Evolutionary conservation across 2,329 filamentous ascomycete genomes (phyloP), one percentile per base, ranked within the genome.

Genomic region (Fusarium succisae): DNA sequence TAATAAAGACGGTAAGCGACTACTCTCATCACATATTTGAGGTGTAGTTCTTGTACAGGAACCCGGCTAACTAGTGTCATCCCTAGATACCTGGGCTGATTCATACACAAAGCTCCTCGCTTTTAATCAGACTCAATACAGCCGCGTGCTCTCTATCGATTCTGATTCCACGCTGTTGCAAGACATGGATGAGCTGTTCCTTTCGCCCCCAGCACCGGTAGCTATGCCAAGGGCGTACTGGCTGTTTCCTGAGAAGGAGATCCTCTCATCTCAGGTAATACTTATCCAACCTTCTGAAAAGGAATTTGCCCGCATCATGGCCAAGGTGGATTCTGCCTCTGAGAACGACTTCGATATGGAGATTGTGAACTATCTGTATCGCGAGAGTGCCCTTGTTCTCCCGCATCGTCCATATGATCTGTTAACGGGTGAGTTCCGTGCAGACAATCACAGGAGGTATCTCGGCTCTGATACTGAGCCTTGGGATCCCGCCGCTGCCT

Each of bases 161-260:
- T 91, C 91, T 22, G 92, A 94, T 77, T 85, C 89, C 30, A 88
- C 88, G 3, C 82, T 94, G 10, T 84, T 92, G 5, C 84, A 91
- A 69, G 82, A 85, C 28, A 88, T 94, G 85, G 92, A 94, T 77
- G 91, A 94, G 69, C 85, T 94, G 2, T 94, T 94, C 81, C 87
- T 92, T 38, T 84, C 92, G 6, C 92, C 92, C 0, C 80, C 84
- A 3, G 86, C 87, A 3, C 84, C 87, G 6, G 86, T 92, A 11
- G 91, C 91, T 6, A 91, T 94, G 87, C 91, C 92, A 3, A 88
- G 90, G 35, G 92, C 92, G 11, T 94, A 94, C 80, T 94, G 92
- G 92, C 83, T 90, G 4, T 84, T 88, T 14, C 88, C 88, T 1
- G 83, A 86, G 3, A 85, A 86, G 74, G 86, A 45, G 39, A 57